Percentiles rank a stretch among this genome's conserved stretches.
Evolutionary conservation across 371 early-diverging fungal species (phyloP).

Genomic region (Mortierella sp.): DNA sequence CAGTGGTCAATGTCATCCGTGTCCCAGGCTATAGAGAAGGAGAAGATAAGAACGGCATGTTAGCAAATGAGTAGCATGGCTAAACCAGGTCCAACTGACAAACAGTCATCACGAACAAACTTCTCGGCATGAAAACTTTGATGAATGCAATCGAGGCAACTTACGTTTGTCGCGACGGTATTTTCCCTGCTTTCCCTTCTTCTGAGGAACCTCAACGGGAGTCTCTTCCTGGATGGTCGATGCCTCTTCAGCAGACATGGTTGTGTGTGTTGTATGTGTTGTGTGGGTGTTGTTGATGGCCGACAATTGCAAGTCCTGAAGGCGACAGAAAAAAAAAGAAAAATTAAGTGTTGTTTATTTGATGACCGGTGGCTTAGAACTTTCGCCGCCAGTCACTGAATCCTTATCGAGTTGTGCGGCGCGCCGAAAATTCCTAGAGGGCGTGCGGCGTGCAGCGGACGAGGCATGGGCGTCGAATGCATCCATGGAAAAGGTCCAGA

Average conservation of each 20-base stretch:
- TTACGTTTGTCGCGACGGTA: conserved; percentile 71
- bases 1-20: conserved; percentile 95
- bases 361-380: not conserved
- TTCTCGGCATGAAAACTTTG: not conserved
- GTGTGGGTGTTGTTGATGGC: not conserved
- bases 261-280: not conserved
- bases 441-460: not conserved
- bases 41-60: not conserved
- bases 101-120: not conserved
- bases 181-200: conserved; percentile 66
- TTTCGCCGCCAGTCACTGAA: not conserved
- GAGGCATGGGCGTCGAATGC: not conserved
- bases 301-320: too few species aligned
- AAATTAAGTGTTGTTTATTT: conserved; percentile 4
- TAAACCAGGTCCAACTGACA: not conserved
- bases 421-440: conserved; percentile 7
- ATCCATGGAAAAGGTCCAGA: conserved; percentile 1
- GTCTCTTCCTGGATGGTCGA: conserved; percentile 25
- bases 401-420: not conserved
- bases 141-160: conserved; percentile 2
- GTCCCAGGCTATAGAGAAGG: conserved; percentile 83
- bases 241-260: conserved; percentile 48
- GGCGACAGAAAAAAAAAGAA: conserved; percentile 7
- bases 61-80: not conserved
- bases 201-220: conserved; percentile 45